Evolutionary conservation across 768 basidiomycete species (phyloP).

Genomic region (Rhodocollybia butyracea): DNA sequence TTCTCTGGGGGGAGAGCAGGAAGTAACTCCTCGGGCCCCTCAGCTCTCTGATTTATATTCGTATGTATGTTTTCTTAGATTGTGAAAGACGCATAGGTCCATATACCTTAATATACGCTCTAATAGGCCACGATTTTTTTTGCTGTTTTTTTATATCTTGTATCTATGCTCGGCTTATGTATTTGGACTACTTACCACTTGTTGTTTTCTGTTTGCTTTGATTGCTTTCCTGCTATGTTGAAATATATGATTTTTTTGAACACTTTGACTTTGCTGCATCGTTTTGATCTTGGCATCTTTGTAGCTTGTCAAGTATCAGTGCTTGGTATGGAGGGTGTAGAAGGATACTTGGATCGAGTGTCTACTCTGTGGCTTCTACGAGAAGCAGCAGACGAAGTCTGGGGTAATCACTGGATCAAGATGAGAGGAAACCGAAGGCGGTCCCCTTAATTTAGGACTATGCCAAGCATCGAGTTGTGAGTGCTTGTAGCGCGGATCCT

Average conservation of each 20-base stretch:
- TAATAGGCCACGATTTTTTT: not conserved
- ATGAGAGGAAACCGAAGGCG: no score
- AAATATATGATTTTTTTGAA: not conserved
- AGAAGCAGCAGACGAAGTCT: no score
- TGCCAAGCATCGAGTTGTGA: no score
- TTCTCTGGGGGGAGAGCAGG: conserved; percentile 4
- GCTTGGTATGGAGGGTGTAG: no score
- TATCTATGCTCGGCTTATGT: conserved; percentile 1
- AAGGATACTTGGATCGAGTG: no score
- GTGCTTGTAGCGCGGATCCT: no score
- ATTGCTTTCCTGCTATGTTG: not conserved
- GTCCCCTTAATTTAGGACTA: no score
- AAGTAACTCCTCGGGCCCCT: not conserved
- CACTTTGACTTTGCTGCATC: not conserved
- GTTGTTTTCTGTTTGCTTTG: not conserved
- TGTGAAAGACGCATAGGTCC: not conserved
- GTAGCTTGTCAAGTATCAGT: no score
- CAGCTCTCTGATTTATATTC: conserved; percentile 2
- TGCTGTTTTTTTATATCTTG: not conserved
- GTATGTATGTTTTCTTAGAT: not conserved
- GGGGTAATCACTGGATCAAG: no score
- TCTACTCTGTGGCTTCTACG: no score
- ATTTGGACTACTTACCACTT: not conserved
- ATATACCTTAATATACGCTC: not conserved
- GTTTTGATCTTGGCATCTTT: not conserved